Evolutionary conservation across 2,329 filamentous ascomycete species (phyloP), one percentile per base, ranked within the genome.

Genomic region (Ceratocystis smalleyi): DNA sequence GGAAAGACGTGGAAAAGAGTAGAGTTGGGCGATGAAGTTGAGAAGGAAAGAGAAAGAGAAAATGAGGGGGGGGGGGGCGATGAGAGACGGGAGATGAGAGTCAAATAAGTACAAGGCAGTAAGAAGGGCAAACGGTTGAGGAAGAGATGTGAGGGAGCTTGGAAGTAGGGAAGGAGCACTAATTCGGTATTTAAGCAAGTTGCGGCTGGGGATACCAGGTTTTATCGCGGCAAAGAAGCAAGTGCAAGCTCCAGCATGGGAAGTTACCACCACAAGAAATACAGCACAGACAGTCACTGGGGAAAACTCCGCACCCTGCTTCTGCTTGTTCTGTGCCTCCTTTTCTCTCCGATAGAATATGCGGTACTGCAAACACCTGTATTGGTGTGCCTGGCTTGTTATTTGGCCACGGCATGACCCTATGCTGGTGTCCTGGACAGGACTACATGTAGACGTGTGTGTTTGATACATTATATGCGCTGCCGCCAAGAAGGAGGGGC

Each of bases 181-280:
- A 43, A 49, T 65, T 55, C n/a, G 45, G 47, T 65, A 62, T 65
- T 65, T 59, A 62, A 65, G 55, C 7, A 57, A 43, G 17, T 47
- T 59, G 51, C 64, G 24, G 64, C 59, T 57, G 47, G 32, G 5
- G 43, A 32, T 57, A n/a, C 49, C 43, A 60, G 59, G 12, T 45
- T 47, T 47, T 47, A 27, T 61, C 59, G 30, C 61, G 47, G 61
- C 47, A 62, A 62, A 61, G 62, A 45, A 61, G 32, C 57, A 61
- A 61, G 30, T 43, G 59, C 40, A 59, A 49, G 49, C 64, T 63
- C 64, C 61, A 65, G 51, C 54, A 63, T 65, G 30, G 64, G 61
- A 59, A 65, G 30, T 32, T 19, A 61, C 59, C 35, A 15, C 35
- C 35, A 15, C 15, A 40, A 15, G 12, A 40, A 40, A 40, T 40